Percentiles rank a stretch among this genome's conserved stretches.
phyloP scores from a whole-genome alignment of 2,329 filamentous ascomycete species.

The Fusarium sp. region DNA sequence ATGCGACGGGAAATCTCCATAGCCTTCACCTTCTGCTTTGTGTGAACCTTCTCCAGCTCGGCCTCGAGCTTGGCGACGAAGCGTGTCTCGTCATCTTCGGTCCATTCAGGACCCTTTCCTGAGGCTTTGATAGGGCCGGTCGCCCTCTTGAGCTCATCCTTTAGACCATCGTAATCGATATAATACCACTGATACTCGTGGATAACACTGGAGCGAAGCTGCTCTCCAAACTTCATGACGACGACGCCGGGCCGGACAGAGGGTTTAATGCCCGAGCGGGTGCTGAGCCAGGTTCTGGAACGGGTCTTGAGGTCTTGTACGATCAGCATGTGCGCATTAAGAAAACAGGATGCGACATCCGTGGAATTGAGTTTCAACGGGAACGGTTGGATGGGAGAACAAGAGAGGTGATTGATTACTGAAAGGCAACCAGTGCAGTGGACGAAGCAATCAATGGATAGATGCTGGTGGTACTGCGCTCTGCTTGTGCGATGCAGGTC shows the following conservation, averaged over 20 bases:
- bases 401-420: background rate
- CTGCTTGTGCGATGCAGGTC: slow-evolving; percentile 1
- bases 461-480: slow-evolving; percentile 7
- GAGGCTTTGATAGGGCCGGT: slow-evolving; percentile 62
- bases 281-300: slow-evolving; percentile 55
- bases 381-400: background rate
- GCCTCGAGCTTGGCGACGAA: slow-evolving; percentile 89
- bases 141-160: slow-evolving; percentile 82
- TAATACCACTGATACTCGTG: slow-evolving; percentile 99
- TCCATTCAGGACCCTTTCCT: slow-evolving; percentile 73
- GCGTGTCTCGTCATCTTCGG: slow-evolving; percentile 87
- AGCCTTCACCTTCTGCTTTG: slow-evolving; percentile 96
- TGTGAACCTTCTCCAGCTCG: slow-evolving; percentile 97
- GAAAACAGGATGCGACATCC: slow-evolving; percentile 25
- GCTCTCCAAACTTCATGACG: slow-evolving; percentile 91
- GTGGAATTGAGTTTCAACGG: slow-evolving; percentile 16
- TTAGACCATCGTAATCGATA: slow-evolving; percentile 96
- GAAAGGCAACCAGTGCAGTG: slow-evolving; percentile 8
- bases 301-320: slow-evolving; percentile 61
- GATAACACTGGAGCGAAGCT: slow-evolving; percentile 94
- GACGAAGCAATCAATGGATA: slow-evolving; percentile 9
- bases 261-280: slow-evolving; percentile 39
- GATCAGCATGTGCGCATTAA: slow-evolving; percentile 60
- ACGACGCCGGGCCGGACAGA: slow-evolving; percentile 62
- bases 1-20: slow-evolving; percentile 95